Evolutionary conservation across 2,329 filamentous ascomycete species (phyloP), one percentile per base, ranked within the genome.

Genomic region (Talaromyces albobiverticillius): DNA sequence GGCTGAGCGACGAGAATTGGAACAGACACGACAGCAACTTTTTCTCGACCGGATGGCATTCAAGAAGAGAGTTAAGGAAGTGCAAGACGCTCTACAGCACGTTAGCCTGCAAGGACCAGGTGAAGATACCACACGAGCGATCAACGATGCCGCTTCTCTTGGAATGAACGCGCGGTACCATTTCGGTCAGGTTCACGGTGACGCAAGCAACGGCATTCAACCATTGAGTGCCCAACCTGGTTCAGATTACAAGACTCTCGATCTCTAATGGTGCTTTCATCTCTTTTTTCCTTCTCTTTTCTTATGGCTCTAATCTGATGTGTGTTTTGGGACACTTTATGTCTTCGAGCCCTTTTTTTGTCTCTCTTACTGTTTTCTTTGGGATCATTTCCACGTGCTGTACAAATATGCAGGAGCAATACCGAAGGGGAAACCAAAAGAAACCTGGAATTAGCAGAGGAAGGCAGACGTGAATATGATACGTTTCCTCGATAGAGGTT

Each of bases 41-140:
- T 96, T 97, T 79, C 78, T 97, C 34, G 94, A 99, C 71, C 85
- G 94, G 22, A 79, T 99, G 48, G 83, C 88, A 2, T 96, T 97
- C 77, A 91, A 94, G 77, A 88, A 88, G 72, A 84, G 92, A 51
- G 88, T 96, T 23, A 83, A 86, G 51, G 88, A 92, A 58, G 87
- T 91, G 0, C 90, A 96, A 72, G 87, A 90, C 43, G 80, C 81
- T 0, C 78, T 95, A 49, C 72, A 75, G 56, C 62, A 69, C 25
- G 67, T 74, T 23, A 76, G 71, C 48, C 55, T 76, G 36, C 71
- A 72, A 56, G 73, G 71, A 10, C 66, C 69, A 13, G 71, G 70
- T 13, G 74, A 77, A 54, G 73, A 75, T 36, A 70, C 67, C 8
- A 66, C 65, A 53, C 64, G 62, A 38, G 64, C 73, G 59, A 65